These are phyloP conservation scores for Tephrocybe sp. DNA, from an alignment of 768 basidiomycete genomes.

Conservation along the genomic window DNA sequence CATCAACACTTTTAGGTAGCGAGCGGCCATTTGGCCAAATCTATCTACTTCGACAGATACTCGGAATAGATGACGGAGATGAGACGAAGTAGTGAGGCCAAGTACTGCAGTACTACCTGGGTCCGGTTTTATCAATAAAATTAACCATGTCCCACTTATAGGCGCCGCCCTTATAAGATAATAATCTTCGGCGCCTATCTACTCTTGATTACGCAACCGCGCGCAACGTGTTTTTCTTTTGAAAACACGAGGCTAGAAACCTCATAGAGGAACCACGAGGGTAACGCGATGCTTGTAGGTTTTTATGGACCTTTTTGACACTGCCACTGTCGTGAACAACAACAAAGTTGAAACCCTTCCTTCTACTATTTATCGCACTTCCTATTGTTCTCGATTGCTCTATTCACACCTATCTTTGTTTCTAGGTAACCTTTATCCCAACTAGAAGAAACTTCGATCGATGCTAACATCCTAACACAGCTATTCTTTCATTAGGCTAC, in stretches of 20 bases:
- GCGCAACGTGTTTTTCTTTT: slow-evolving; percentile 1
- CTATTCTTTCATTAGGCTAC: too few species aligned
- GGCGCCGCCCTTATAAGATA: neutral
- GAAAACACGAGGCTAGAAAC: neutral
- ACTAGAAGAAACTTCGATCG: too few species aligned
- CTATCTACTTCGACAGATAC: slow-evolving; percentile 71
- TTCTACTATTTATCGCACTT: too few species aligned
- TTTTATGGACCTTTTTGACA: neutral
- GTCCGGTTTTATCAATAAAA: too few species aligned
- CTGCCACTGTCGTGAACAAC: too few species aligned
- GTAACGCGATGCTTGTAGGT: neutral
- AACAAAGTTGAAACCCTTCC: too few species aligned
- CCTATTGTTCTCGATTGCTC: too few species aligned
- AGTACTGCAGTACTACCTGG: too few species aligned
- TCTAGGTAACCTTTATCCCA: too few species aligned
- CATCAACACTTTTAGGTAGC: slow-evolving; percentile 75
- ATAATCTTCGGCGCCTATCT: neutral
- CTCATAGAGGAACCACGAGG: neutral
- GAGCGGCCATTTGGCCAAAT: slow-evolving; percentile 83
- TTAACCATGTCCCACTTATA: neutral
- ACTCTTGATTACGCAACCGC: neutral
- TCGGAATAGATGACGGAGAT: slow-evolving; percentile 57
- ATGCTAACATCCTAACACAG: too few species aligned
- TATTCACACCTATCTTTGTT: too few species aligned
- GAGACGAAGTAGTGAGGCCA: neutral